Percentiles rank a stretch among this genome's conserved stretches.
Conservation (phyloP, 441 rosid genomes). For the Erysimum cheiri region DNA sequence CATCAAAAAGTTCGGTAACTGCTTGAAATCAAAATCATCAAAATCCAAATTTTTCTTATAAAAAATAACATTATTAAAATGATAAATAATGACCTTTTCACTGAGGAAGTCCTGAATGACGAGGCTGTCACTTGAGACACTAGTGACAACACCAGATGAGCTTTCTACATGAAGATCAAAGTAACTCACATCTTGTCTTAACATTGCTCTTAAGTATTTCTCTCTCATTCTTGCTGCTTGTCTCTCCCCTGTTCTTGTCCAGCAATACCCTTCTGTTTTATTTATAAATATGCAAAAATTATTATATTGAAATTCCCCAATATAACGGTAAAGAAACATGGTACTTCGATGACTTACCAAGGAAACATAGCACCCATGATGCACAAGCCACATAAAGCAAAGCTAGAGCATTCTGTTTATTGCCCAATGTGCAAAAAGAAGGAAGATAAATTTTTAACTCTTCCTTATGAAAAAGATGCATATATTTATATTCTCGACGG, state of each 20-base stretch:
- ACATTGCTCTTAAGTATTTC: slow-evolving; percentile 68
- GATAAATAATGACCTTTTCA: slow-evolving; percentile 54
- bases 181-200: slow-evolving; percentile 81
- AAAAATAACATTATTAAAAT: slow-evolving; percentile 10
- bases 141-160: slow-evolving; percentile 67
- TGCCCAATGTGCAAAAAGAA: background rate
- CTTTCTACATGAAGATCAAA: slow-evolving; percentile 78
- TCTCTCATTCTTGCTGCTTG: slow-evolving; percentile 81
- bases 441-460: no score
- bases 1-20: slow-evolving; percentile 73
- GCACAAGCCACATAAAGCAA: slow-evolving; percentile 5
- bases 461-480: no score
- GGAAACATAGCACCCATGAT: background rate
- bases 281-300: background rate
- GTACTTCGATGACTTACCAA: background rate
- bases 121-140: slow-evolving; percentile 68
- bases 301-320: background rate
- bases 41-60: no score
- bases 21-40: slow-evolving; percentile 11
- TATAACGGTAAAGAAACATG: background rate
- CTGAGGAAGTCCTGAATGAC: slow-evolving; percentile 74
- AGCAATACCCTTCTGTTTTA: slow-evolving; percentile 72
- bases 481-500: no score
- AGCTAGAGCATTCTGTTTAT: background rate
- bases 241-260: slow-evolving; percentile 92